Evolutionary conservation across 2,329 filamentous ascomycete species (phyloP).

Genomic region (Exophiala dermatitidis): DNA sequence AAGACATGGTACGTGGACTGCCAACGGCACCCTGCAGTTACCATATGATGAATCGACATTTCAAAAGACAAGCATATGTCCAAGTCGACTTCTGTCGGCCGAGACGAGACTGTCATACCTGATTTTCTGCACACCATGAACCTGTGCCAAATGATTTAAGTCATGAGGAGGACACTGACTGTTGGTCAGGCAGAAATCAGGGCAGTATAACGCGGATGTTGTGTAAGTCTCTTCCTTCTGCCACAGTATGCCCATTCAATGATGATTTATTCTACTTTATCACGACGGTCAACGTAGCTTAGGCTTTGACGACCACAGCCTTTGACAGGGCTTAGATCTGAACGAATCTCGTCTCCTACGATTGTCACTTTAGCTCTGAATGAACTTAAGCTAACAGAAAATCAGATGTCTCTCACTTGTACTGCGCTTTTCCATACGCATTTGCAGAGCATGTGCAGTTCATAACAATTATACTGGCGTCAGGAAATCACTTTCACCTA

Average conservation of each 20-base stretch:
- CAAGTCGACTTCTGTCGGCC: conserved; percentile 50
- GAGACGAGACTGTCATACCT: conserved; percentile 47
- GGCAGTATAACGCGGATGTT: neutral
- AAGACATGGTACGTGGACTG: conserved; percentile 5
- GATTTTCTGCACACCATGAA: conserved; percentile 12
- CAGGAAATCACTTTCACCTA: neutral
- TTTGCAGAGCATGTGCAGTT: neutral
- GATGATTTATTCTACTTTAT: conserved; percentile 59
- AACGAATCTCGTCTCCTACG: conserved; percentile 18
- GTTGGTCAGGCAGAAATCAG: neutral
- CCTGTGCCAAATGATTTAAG: neutral
- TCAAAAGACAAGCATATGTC: conserved; percentile 97
- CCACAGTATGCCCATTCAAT: conserved; percentile 38
- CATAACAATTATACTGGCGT: neutral
- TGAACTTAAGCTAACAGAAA: neutral
- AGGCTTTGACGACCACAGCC: conserved; percentile 70
- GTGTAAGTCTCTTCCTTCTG: conserved; percentile 16
- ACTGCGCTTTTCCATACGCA: neutral
- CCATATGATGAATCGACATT: conserved; percentile 73
- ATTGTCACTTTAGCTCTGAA: neutral
- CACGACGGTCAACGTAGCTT: conserved; percentile 86
- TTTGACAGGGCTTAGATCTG: conserved; percentile 61
- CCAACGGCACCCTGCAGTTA: neutral
- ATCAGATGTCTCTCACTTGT: neutral
- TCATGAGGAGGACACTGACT: neutral